A percentile compares a stretch with the other conserved stretches of the same genome.
These are phyloP conservation scores for Russula compacta DNA, from an alignment of 768 basidiomycete genomes.

Conservation along the genomic window DNA sequence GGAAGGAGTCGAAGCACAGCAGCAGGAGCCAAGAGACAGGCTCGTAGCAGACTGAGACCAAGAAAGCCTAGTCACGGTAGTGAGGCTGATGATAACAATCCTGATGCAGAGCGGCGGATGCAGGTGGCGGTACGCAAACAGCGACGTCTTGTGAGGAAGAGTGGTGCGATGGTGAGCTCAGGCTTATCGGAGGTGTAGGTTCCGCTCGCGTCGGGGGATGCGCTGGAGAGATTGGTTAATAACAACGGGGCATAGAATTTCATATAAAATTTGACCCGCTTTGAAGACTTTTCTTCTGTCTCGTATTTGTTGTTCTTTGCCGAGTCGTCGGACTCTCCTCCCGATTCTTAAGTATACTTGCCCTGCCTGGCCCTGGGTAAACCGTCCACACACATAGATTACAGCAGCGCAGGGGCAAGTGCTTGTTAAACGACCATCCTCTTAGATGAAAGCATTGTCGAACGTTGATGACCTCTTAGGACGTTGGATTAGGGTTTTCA, in stretches of 20 bases:
- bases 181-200: slow-evolving; percentile 73
- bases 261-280: neutral
- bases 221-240: slow-evolving; percentile 50
- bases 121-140: slow-evolving; percentile 73
- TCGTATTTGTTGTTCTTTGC: no score
- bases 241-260: neutral
- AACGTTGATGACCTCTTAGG: no score
- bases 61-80: slow-evolving; percentile 5
- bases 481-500: no score
- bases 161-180: slow-evolving; percentile 62
- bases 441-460: no score
- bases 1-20: slow-evolving; percentile 10
- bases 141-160: slow-evolving; percentile 71
- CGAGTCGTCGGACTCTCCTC: neutral
- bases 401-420: no score
- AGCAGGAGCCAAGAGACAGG: slow-evolving; percentile 13
- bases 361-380: no score
- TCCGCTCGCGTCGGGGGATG: slow-evolving; percentile 39
- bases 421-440: no score
- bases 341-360: neutral
- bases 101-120: slow-evolving; percentile 75
- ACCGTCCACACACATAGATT: no score
- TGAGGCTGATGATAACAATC: slow-evolving; percentile 28
- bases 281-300: neutral
- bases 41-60: neutral